These are phyloP conservation scores for Pelargonium fulgidum DNA, from an alignment of 441 rosid genomes.

Conservation along the genomic window DNA sequence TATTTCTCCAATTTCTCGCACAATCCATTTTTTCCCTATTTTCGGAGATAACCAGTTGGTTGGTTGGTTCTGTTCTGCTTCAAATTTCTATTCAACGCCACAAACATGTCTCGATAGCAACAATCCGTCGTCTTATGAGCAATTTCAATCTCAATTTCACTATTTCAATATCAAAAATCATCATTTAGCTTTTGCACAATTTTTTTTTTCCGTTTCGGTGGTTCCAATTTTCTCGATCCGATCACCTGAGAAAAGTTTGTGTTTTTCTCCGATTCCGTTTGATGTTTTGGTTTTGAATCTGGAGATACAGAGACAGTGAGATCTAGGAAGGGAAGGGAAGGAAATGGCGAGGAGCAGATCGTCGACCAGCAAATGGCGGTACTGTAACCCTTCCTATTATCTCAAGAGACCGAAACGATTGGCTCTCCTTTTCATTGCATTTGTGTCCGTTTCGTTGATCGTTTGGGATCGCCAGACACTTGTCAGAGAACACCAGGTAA, in stretches of 20 bases:
- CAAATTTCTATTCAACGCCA: too few species aligned
- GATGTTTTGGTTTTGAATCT: slow-evolving; percentile 7
- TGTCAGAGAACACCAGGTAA: slow-evolving; percentile 65
- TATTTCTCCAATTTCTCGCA: too few species aligned
- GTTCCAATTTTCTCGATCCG: slow-evolving; percentile 9
- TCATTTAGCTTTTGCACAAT: neutral
- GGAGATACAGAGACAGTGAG: neutral
- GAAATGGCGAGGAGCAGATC: slow-evolving; percentile 37
- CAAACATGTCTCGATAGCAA: too few species aligned
- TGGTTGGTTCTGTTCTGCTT: too few species aligned
- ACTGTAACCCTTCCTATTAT: slow-evolving; percentile 72
- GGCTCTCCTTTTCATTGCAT: slow-evolving; percentile 68
- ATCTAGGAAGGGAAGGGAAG: neutral
- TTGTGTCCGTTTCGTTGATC: slow-evolving; percentile 51
- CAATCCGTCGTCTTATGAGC: too few species aligned
- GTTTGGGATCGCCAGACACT: slow-evolving; percentile 97
- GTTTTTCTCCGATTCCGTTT: neutral
- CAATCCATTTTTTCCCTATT: too few species aligned
- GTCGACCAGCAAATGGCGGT: slow-evolving; percentile 42
- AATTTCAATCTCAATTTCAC: too few species aligned
- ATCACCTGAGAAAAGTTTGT: neutral
- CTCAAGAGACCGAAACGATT: slow-evolving; percentile 81
- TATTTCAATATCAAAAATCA: neutral
- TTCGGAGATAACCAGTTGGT: too few species aligned
- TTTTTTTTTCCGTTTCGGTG: neutral